phyloP scores from a whole-genome alignment of 441 rosid species.

The Pelargonium citronellum region DNA sequence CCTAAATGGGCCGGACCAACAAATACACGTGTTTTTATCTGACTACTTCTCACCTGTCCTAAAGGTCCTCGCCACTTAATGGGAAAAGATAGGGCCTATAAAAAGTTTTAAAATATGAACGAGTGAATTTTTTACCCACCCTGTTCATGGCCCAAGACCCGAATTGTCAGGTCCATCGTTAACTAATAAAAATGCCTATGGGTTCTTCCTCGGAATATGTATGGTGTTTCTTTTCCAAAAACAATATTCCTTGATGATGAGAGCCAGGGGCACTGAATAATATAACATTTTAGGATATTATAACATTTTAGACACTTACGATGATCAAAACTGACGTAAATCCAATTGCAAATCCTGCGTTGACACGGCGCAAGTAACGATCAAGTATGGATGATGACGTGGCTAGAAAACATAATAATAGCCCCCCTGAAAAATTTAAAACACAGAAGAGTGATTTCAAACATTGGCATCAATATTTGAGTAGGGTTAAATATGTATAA shows the following conservation, averaged over 20 bases:
- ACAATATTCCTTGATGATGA: background rate
- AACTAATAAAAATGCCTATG: too few species aligned
- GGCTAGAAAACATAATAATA: slow-evolving; percentile 74
- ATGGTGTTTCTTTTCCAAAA: background rate
- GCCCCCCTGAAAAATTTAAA: slow-evolving; percentile 55
- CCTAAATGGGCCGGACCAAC: too few species aligned
- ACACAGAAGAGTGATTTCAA: slow-evolving; percentile 15
- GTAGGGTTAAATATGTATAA: background rate
- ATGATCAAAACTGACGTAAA: slow-evolving; percentile 84
- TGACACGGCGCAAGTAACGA: slow-evolving; percentile 68
- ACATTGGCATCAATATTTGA: slow-evolving; percentile 1
- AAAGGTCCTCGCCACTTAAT: too few species aligned
- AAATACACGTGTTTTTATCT: too few species aligned
- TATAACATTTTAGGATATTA: too few species aligned
- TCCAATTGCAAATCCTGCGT: slow-evolving; percentile 81
- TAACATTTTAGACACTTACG: slow-evolving; percentile 34
- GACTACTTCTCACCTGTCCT: too few species aligned
- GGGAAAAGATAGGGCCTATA: background rate
- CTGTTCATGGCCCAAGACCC: too few species aligned
- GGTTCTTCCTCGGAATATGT: too few species aligned
- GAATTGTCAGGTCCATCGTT: too few species aligned
- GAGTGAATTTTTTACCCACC: too few species aligned
- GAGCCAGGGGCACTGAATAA: background rate
- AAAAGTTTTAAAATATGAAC: too few species aligned
- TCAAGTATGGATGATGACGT: slow-evolving; percentile 77